Evolutionary conservation across 129 eudicot species (phyloP), one percentile per base, ranked within the genome.

Genomic region (Artemisia argyi): DNA sequence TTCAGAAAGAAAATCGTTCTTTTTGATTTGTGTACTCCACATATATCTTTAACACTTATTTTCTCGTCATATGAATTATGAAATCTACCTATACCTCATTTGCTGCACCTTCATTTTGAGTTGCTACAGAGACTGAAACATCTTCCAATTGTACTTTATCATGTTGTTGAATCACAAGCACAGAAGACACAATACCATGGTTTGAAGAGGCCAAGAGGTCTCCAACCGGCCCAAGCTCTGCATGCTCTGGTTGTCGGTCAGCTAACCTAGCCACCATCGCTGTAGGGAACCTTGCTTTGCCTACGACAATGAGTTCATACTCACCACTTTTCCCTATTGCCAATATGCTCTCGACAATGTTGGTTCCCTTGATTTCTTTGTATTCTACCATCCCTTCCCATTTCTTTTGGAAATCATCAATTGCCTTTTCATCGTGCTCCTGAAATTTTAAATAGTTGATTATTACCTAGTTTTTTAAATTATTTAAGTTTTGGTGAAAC

Each of bases 151-250:
- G 78, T 4, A 58, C 77, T 11, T 66, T 44, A 64, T 82, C 82
- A 71, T 76, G 86, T 57, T 82, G 88, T 65, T 85, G 96, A 60
- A 87, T 76, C 48, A 90, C 87, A 15, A 90, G 87, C 62, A 90
- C 88, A 1, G 93, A 90, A 59, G 88, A 85, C 63, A 74, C 59
- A 0, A 89, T 66, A 7, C 90, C 88, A 64, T 55, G 70, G 76
- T 83, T 85, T 6, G 90, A 73, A 13, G 92, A 82, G 10, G 96
- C 82, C 54, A 89, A 57, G 48, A 83, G 18, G 66, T 87, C 90
- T 44, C 93, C 96, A 5, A 85, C 76, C 0, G 92, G 88, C 6
- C 96, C 96, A 11, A 90, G 82, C 76, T 86, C 96, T 11, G 83
- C 86, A 54, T 86, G 83, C 69, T 86, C 92, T 0, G 87, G 83